Conservation (phyloP, 345 rosid species). For the Salix caprea region DNA sequence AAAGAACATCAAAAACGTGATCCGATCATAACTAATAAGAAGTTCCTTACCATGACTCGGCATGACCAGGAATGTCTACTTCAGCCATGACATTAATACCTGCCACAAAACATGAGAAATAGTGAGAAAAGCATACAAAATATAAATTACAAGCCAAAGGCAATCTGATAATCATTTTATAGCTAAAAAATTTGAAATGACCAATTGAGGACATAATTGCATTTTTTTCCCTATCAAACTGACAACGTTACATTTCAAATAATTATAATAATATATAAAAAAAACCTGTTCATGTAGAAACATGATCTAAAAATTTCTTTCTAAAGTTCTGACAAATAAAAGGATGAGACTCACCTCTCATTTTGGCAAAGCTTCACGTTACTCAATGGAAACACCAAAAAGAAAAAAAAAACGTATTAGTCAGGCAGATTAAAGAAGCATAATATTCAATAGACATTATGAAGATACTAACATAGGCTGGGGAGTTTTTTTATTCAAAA, state of each 20-base stretch:
- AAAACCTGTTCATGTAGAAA: background rate
- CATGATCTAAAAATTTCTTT: background rate
- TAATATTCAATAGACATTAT: background rate
- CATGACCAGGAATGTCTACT: slow-evolving; percentile 97
- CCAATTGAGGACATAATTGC: background rate
- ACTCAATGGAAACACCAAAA: slow-evolving; percentile 23
- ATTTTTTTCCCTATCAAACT: background rate
- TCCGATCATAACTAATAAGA: background rate
- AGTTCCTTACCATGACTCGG: slow-evolving; percentile 73
- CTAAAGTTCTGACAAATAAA: background rate
- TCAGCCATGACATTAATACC: slow-evolving; percentile 96
- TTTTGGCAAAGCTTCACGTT: slow-evolving; percentile 75
- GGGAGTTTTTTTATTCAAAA: background rate
- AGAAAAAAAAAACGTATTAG: slow-evolving; percentile 33
- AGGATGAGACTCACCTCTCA: slow-evolving; percentile 62
- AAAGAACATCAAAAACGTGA: background rate
- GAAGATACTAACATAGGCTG: background rate
- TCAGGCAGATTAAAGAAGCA: background rate
- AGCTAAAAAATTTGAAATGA: background rate
- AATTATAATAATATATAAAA: background rate
- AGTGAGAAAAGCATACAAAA: background rate
- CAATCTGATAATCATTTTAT: background rate
- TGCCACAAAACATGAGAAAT: slow-evolving; percentile 29
- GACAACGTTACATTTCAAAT: background rate
- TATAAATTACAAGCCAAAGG: background rate